phyloP scores from a whole-genome alignment of 2,329 filamentous ascomycete genomes.

The Ceratocystis harringtonii region DNA sequence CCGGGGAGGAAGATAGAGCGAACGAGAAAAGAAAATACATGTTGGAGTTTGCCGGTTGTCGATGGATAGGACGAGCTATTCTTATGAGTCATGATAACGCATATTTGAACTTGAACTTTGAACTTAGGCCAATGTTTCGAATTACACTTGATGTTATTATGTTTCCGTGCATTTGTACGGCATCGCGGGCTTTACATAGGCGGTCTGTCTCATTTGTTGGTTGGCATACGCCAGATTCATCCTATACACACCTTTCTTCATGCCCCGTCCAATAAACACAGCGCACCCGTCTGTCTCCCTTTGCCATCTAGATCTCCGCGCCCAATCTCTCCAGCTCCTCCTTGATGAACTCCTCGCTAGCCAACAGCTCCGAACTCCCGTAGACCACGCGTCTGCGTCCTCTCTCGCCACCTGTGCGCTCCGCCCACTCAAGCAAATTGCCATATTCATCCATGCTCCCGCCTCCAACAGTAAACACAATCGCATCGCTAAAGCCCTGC shows the following conservation, averaged over 20 bases:
- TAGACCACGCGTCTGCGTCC: slow-evolving; percentile 71
- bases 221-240: not conserved
- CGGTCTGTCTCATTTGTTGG: too few species aligned
- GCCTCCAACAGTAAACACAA: slow-evolving; percentile 90
- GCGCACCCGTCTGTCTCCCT: not conserved
- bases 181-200: too few species aligned
- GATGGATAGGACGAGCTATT: not conserved
- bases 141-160: too few species aligned
- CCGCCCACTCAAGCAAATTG: slow-evolving; percentile 92
- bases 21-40: not conserved
- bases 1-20: not conserved
- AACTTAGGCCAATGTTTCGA: too few species aligned
- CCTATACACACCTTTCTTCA: not conserved
- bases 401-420: slow-evolving; percentile 52
- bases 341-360: slow-evolving; percentile 50
- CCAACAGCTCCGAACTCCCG: slow-evolving; percentile 74
- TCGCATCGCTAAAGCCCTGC: slow-evolving; percentile 77
- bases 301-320: slow-evolving; percentile 31
- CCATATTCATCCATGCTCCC: slow-evolving; percentile 99
- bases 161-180: too few species aligned
- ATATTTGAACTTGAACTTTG: not conserved
- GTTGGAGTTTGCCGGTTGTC: too few species aligned
- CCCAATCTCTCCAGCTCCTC: slow-evolving; percentile 50
- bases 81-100: not conserved
- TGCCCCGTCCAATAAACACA: too few species aligned